Percentiles rank a stretch among this genome's conserved stretches.
Evolutionary conservation across 1,139 yeast species (phyloP).

Genomic region (Debaryomyces udenii): DNA sequence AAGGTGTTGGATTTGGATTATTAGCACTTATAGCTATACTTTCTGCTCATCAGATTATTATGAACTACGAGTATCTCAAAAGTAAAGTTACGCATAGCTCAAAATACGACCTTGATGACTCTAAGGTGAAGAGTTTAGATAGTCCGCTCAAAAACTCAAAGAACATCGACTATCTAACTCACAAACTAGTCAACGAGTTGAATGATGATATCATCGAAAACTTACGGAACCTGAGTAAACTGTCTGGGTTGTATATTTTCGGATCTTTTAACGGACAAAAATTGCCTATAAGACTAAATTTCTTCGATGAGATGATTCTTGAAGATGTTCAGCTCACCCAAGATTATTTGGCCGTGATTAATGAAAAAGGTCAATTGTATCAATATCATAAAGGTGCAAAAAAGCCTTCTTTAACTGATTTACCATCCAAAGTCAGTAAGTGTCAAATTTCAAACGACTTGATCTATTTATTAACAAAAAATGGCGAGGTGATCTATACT

Average conservation of each 20-base stretch:
- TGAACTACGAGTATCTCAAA: slow-evolving; percentile 45
- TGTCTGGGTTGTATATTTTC: slow-evolving; percentile 42
- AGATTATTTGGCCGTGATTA: slow-evolving; percentile 61
- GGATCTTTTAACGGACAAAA: slow-evolving; percentile 42
- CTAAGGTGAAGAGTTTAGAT: slow-evolving; percentile 28
- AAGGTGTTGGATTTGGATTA: slow-evolving; percentile 34
- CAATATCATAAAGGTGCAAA: slow-evolving; percentile 58
- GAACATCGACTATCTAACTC: slow-evolving; percentile 26
- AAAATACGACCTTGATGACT: slow-evolving; percentile 35
- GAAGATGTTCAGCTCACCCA: slow-evolving; percentile 57
- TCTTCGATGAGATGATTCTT: slow-evolving; percentile 64
- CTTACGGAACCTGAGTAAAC: slow-evolving; percentile 29
- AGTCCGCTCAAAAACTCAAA: slow-evolving; percentile 35
- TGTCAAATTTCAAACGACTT: slow-evolving; percentile 56
- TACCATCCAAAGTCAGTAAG: slow-evolving; percentile 51
- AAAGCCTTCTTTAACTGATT: slow-evolving; percentile 28
- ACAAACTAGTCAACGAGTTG: slow-evolving; percentile 36
- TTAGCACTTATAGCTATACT: slow-evolving; percentile 36
- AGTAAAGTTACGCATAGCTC: slow-evolving; percentile 27
- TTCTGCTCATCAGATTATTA: slow-evolving; percentile 42
- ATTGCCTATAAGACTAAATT: slow-evolving; percentile 61
- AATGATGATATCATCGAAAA: slow-evolving; percentile 25
- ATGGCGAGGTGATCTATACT: slow-evolving; percentile 54
- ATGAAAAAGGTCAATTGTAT: slow-evolving; percentile 71
- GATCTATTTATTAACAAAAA: slow-evolving; percentile 59